Conservation (phyloP, 2,329 filamentous ascomycete species). For the Paraphaeosphaeria minitans region DNA sequence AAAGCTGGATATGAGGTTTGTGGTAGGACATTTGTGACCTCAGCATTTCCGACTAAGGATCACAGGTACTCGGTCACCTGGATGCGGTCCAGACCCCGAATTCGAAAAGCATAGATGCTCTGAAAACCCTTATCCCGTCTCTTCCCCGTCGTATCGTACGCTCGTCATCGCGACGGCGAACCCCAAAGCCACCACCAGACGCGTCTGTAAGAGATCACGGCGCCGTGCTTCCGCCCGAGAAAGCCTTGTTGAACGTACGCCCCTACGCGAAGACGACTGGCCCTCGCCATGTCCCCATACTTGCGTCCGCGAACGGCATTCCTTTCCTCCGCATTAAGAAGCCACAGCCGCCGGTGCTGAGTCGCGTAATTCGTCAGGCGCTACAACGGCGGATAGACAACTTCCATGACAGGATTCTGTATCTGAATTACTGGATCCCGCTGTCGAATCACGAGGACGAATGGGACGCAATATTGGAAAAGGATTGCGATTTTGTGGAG, state of each 20-base stretch:
- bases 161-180: constrained; percentile 13
- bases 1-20: constrained; percentile 69
- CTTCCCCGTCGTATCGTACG: constrained; percentile 46
- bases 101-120: constrained; percentile 24
- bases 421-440: constrained; percentile 51
- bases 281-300: constrained; percentile 62
- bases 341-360: constrained; percentile 66
- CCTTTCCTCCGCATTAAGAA: constrained; percentile 71
- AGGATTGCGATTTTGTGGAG: constrained; percentile 27
- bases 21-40: background rate
- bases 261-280: constrained; percentile 58
- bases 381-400: constrained; percentile 52
- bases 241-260: constrained; percentile 55
- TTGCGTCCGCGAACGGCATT: constrained; percentile 61
- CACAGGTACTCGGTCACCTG: constrained; percentile 48
- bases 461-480: constrained; percentile 53
- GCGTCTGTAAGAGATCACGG: constrained; percentile 24
- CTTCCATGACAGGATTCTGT: constrained; percentile 45
- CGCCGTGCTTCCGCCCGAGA: constrained; percentile 43
- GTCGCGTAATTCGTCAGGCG: constrained; percentile 62
- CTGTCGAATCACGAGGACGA: constrained; percentile 53
- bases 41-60: constrained; percentile 26
- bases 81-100: constrained; percentile 47
- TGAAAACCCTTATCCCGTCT: constrained; percentile 44
- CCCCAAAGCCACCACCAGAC: constrained; percentile 12